Evolutionary conservation across 1,284 basidiomycete genomes (phyloP).

Genomic region (Lignosus rhinocerotis): DNA sequence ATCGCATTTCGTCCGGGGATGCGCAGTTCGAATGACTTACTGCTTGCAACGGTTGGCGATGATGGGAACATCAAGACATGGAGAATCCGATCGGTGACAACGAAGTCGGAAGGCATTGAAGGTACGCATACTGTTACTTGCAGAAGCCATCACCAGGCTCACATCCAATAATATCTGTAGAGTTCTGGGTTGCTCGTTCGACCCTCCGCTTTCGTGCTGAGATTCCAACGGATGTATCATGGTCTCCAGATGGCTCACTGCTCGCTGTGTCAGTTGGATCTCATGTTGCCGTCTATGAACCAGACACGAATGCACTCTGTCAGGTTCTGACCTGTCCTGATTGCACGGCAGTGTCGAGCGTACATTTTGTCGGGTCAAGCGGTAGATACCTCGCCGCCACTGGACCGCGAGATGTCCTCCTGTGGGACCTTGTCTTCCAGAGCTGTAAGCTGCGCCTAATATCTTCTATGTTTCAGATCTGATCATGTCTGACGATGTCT

Average conservation of each 20-base stretch:
- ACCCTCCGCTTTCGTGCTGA: slow-evolving; percentile 71
- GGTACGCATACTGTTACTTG: slow-evolving; percentile 37
- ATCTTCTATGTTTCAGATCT: background rate
- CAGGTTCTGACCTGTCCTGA: slow-evolving; percentile 65
- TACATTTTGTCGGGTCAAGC: slow-evolving; percentile 63
- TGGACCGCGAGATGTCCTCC: slow-evolving; percentile 53
- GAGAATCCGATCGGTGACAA: slow-evolving; percentile 52
- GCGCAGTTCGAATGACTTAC: slow-evolving; percentile 32
- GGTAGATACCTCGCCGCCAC: slow-evolving; percentile 65
- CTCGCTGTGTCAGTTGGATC: slow-evolving; percentile 74
- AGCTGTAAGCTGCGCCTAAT: slow-evolving; percentile 26
- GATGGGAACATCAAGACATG: slow-evolving; percentile 76
- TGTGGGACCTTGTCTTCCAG: slow-evolving; percentile 83
- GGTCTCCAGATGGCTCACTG: slow-evolving; percentile 88
- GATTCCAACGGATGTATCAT: slow-evolving; percentile 65
- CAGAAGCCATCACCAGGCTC: slow-evolving; percentile 1
- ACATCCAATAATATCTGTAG: slow-evolving; percentile 39
- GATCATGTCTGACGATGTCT: background rate
- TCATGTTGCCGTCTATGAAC: slow-evolving; percentile 80
- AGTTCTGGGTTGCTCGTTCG: slow-evolving; percentile 78
- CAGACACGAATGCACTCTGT: slow-evolving; percentile 64
- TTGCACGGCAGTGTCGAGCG: slow-evolving; percentile 44
- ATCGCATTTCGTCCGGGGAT: slow-evolving; percentile 65
- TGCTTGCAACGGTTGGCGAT: slow-evolving; percentile 65
- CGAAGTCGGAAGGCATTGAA: slow-evolving; percentile 46